Evolutionary conservation across 75 land plant species (phyloP).

Genomic region (Pseudotsuga menziesii): DNA sequence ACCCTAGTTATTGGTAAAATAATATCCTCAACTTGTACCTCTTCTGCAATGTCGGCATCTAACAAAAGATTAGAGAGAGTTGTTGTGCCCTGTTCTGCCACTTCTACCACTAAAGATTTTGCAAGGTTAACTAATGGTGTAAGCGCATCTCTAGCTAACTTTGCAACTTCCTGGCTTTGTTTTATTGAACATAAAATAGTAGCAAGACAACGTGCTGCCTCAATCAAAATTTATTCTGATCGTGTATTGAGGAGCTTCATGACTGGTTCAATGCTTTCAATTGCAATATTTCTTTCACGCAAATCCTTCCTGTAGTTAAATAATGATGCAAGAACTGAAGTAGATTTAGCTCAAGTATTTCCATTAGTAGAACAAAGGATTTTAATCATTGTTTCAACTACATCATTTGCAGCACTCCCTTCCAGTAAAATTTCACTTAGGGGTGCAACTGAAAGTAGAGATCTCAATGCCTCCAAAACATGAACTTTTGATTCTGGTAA

Average conservation of each 20-base stretch:
- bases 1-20: no score
- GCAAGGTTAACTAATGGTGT: constrained; percentile 62
- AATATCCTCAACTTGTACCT: no score
- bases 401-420: constrained; percentile 63
- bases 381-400: constrained; percentile 15
- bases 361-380: constrained; percentile 60
- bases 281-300: constrained; percentile 76
- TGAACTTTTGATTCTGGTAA: no score
- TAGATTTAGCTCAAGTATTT: constrained; percentile 67
- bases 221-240: constrained; percentile 57
- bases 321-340: constrained; percentile 1
- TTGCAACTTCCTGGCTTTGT: constrained; percentile 60
- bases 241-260: constrained; percentile 61
- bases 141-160: constrained; percentile 58
- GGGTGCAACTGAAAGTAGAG: constrained; percentile 80
- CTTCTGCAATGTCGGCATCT: no score
- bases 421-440: constrained; percentile 7
- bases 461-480: constrained; percentile 23
- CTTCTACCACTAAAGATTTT: constrained; percentile 55
- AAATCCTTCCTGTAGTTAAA: constrained; percentile 36
- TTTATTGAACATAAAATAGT: constrained; percentile 80
- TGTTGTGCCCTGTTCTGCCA: constrained; percentile 44
- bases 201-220: constrained; percentile 77
- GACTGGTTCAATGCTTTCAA: constrained; percentile 49
- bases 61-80: no score